Conservation (phyloP, 352 stramenopile species). For the Nothophytophthora sp. region DNA sequence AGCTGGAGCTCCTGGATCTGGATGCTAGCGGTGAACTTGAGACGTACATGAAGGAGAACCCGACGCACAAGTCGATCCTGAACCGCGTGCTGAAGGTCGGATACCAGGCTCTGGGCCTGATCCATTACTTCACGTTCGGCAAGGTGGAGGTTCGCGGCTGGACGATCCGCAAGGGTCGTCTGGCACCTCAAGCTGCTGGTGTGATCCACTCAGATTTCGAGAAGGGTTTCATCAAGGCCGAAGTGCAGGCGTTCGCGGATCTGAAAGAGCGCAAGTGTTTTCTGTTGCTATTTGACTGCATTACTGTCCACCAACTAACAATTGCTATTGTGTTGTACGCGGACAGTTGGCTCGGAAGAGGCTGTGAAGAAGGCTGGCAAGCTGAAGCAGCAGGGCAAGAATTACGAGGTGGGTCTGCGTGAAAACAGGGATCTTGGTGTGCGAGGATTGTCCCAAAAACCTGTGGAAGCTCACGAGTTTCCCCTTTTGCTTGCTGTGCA, state of each 20-base stretch:
- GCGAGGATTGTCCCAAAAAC: neutral
- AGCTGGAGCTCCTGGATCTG: constrained; percentile 93
- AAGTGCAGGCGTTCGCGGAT: constrained; percentile 89
- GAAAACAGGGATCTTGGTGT: neutral
- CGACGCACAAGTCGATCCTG: constrained; percentile 90
- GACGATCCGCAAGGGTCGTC: constrained; percentile 98
- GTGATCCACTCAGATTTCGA: constrained; percentile 99
- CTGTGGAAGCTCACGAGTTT: constrained; percentile 32
- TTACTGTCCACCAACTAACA: constrained; percentile 25
- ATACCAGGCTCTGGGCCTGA: constrained; percentile 97
- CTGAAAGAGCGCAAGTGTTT: constrained; percentile 86
- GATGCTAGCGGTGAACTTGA: constrained; percentile 58
- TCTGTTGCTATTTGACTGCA: neutral
- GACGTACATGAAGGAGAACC: constrained; percentile 82
- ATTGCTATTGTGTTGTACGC: constrained; percentile 21
- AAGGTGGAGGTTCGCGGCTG: constrained; percentile 99
- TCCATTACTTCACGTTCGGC: constrained; percentile 99
- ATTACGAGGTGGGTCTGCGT: constrained; percentile 87
- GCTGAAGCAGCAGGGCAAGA: constrained; percentile 90
- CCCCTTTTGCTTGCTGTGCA: neutral
- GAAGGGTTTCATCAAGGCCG: constrained; percentile 98
- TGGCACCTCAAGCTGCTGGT: constrained; percentile 97
- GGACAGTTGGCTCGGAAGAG: constrained; percentile 78
- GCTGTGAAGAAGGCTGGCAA: constrained; percentile 90
- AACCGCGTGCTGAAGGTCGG: constrained; percentile 98